A percentile compares a stretch with the other conserved stretches of the same genome.
Evolutionary conservation across 192 early-diverging fungal species (phyloP).

Genomic region (Allomyces arbusculus): DNA sequence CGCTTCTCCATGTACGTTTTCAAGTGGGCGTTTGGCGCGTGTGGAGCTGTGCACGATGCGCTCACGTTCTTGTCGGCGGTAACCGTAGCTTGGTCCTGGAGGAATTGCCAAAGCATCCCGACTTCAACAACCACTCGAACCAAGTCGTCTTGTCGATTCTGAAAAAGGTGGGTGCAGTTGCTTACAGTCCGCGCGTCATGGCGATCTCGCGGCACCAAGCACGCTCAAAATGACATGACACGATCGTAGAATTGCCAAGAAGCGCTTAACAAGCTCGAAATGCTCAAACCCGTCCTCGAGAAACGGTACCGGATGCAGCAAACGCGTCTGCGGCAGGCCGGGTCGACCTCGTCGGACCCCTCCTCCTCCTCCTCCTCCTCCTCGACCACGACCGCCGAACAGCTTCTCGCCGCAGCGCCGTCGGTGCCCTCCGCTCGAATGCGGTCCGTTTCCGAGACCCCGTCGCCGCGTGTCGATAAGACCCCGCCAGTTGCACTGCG

Average conservation of each 20-base stretch:
- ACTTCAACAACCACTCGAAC: slow-evolving; percentile 24
- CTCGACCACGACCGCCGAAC: too few species aligned
- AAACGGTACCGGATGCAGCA: slow-evolving; percentile 16
- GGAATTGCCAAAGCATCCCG: slow-evolving; percentile 32
- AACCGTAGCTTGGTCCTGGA: slow-evolving; percentile 28
- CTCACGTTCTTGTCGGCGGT: neutral
- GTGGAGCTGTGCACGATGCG: neutral
- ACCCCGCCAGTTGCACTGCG: too few species aligned
- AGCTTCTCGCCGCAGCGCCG: too few species aligned
- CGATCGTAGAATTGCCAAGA: slow-evolving; percentile 18
- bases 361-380: too few species aligned
- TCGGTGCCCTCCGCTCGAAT: too few species aligned
- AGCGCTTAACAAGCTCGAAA: slow-evolving; percentile 29
- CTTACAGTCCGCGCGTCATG: too few species aligned
- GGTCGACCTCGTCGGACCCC: too few species aligned
- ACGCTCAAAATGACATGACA: too few species aligned
- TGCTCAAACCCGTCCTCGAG: slow-evolving; percentile 31
- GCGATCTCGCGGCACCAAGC: too few species aligned
- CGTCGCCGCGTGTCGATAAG: too few species aligned
- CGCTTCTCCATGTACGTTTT: slow-evolving; percentile 30
- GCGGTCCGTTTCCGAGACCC: too few species aligned
- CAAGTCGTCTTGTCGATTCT: slow-evolving; percentile 9
- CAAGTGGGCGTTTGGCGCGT: neutral
- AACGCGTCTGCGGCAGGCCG: too few species aligned
- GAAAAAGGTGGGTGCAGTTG: slow-evolving; percentile 10